Conservation (phyloP, 2,329 filamentous ascomycete species). For the Pyrenochaeta sp. region DNA sequence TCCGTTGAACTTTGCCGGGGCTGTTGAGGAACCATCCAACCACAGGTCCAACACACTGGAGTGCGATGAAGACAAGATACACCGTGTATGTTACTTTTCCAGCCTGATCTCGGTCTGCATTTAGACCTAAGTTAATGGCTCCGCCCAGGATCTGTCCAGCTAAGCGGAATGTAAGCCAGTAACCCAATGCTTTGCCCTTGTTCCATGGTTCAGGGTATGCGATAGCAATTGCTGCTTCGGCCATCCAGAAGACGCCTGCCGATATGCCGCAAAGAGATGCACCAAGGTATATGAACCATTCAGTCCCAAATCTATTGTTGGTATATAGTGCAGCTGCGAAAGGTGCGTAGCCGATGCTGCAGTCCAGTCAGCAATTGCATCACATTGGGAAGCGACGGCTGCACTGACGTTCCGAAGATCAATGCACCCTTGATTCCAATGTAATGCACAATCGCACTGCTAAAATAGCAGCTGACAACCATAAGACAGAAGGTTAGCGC, state of each 20-base stretch:
- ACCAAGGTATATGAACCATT: slow-evolving; percentile 75
- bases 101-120: slow-evolving; percentile 63
- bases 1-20: slow-evolving; percentile 70
- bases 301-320: slow-evolving; percentile 73
- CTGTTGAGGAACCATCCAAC: slow-evolving; percentile 69
- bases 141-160: slow-evolving; percentile 75
- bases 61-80: slow-evolving; percentile 73
- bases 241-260: slow-evolving; percentile 78
- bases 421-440: slow-evolving; percentile 76
- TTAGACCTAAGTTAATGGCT: slow-evolving; percentile 74
- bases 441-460: slow-evolving; percentile 69
- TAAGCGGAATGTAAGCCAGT: slow-evolving; percentile 71
- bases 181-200: slow-evolving; percentile 61
- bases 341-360: slow-evolving; percentile 71
- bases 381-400: not conserved
- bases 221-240: slow-evolving; percentile 76
- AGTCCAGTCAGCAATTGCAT: not conserved
- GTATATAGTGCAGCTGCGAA: slow-evolving; percentile 74
- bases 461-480: slow-evolving; percentile 74
- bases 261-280: slow-evolving; percentile 74
- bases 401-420: slow-evolving; percentile 70
- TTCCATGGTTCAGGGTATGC: slow-evolving; percentile 73
- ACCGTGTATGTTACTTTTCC: slow-evolving; percentile 75
- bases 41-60: slow-evolving; percentile 73
- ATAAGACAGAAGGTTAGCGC: slow-evolving; percentile 76